phyloP scores from a whole-genome alignment of 1,284 basidiomycete genomes.

The Pulveroboletus sp. region DNA sequence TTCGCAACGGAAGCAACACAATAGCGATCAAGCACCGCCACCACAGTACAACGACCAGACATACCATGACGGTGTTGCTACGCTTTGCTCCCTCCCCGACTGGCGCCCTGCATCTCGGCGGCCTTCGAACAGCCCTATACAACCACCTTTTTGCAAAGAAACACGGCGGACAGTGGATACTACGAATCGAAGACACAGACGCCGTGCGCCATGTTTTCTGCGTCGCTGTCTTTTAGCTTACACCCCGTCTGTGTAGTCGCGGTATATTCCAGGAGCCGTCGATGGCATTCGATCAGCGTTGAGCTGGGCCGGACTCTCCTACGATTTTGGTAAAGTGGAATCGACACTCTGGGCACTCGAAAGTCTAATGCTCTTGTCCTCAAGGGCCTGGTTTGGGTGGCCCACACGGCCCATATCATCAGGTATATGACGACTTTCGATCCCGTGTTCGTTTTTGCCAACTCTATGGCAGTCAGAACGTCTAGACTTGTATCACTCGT shows the following conservation, averaged over 20 bases:
- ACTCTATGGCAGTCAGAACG: slow-evolving; percentile 73
- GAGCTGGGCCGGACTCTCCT: slow-evolving; percentile 91
- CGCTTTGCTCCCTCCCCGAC: slow-evolving; percentile 98
- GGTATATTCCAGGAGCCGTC: slow-evolving; percentile 82
- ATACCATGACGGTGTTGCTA: slow-evolving; percentile 47
- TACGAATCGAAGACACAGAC: slow-evolving; percentile 96
- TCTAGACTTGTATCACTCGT: slow-evolving; percentile 77
- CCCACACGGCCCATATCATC: slow-evolving; percentile 78
- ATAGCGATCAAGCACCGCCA: no score
- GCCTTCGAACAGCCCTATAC: slow-evolving; percentile 93
- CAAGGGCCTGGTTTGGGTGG: slow-evolving; percentile 77
- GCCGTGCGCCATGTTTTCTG: slow-evolving; percentile 15
- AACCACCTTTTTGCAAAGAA: slow-evolving; percentile 88
- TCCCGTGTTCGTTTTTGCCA: neutral
- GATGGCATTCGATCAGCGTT: slow-evolving; percentile 78
- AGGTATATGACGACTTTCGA: slow-evolving; percentile 48
- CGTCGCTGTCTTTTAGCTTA: slow-evolving; percentile 3
- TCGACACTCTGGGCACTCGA: neutral
- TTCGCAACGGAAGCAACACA: no score
- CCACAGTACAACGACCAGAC: no score
- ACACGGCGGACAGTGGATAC: slow-evolving; percentile 82
- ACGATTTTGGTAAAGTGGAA: slow-evolving; percentile 75
- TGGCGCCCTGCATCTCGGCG: slow-evolving; percentile 91
- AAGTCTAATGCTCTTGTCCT: slow-evolving; percentile 1
- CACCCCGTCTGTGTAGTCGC: slow-evolving; percentile 50